A percentile compares a stretch with the other conserved stretches of the same genome.
Evolutionary conservation across 2,329 filamentous ascomycete species (phyloP).

Genomic region (Rachicladosporium sp.): DNA sequence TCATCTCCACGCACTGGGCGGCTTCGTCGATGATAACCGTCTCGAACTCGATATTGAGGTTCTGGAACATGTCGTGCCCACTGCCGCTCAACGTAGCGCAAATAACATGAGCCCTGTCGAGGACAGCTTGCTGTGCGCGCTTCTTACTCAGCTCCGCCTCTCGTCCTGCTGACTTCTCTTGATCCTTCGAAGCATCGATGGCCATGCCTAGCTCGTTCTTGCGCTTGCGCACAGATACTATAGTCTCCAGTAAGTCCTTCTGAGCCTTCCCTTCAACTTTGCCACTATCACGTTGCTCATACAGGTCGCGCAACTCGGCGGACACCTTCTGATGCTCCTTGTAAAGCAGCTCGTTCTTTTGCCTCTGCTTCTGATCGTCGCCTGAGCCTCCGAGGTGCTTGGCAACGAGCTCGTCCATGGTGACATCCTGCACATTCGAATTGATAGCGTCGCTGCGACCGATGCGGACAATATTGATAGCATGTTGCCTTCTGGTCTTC

Average conservation of each 20-base stretch:
- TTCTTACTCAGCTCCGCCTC: slow-evolving; percentile 78
- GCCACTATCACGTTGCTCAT: slow-evolving; percentile 52
- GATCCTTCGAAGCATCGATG: slow-evolving; percentile 80
- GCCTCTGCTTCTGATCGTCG: slow-evolving; percentile 29
- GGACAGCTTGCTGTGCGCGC: slow-evolving; percentile 76
- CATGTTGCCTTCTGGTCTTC: slow-evolving; percentile 55
- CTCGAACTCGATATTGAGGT: slow-evolving; percentile 89
- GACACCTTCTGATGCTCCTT: slow-evolving; percentile 49
- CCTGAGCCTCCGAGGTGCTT: slow-evolving; percentile 44
- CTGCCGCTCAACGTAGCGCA: slow-evolving; percentile 91
- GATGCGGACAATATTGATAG: slow-evolving; percentile 77
- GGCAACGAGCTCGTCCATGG: slow-evolving; percentile 81
- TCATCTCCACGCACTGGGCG: slow-evolving; percentile 94
- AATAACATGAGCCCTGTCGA: slow-evolving; percentile 82
- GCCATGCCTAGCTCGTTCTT: slow-evolving; percentile 65
- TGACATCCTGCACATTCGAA: slow-evolving; percentile 75
- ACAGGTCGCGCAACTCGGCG: slow-evolving; percentile 56
- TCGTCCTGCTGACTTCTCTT: slow-evolving; percentile 66
- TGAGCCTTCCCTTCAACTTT: slow-evolving; percentile 40
- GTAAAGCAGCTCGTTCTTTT: slow-evolving; percentile 56
- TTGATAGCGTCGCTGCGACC: slow-evolving; percentile 91
- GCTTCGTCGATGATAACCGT: slow-evolving; percentile 98
- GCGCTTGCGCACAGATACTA: slow-evolving; percentile 66
- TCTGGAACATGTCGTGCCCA: slow-evolving; percentile 95
- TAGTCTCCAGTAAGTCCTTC: slow-evolving; percentile 57